Evolutionary conservation across 2,329 filamentous ascomycete genomes (phyloP).

Genomic region (Penicillium janthinellum): DNA sequence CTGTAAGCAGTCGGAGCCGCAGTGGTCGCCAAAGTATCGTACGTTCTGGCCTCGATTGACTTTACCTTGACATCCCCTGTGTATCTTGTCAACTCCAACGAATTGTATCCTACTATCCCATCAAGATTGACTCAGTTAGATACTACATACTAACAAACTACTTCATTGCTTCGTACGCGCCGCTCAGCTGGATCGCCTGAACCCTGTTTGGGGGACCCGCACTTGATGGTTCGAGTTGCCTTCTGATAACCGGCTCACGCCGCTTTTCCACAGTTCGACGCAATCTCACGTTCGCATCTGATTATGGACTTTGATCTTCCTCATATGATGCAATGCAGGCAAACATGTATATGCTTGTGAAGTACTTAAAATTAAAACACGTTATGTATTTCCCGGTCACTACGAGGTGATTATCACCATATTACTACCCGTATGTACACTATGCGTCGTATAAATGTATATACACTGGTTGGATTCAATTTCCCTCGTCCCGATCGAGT

Average conservation of each 20-base stretch:
- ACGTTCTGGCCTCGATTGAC: neutral
- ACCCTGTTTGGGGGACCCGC: conserved; percentile 8
- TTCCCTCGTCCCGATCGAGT: neutral
- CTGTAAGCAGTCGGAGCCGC: neutral
- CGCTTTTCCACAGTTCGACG: conserved; percentile 1
- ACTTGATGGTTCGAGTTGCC: conserved; percentile 7
- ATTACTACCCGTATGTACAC: neutral
- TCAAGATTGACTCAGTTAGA: neutral
- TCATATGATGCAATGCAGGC: neutral
- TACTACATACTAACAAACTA: neutral
- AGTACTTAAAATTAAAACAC: too few species aligned
- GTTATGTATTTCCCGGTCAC: neutral
- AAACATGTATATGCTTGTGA: neutral
- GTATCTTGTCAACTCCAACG: neutral
- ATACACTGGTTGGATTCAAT: neutral
- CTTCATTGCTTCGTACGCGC: conserved; percentile 2
- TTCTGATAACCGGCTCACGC: neutral
- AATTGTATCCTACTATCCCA: too few species aligned
- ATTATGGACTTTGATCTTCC: neutral
- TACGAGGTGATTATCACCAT: neutral
- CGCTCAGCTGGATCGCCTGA: conserved; percentile 15
- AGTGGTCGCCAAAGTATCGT: neutral
- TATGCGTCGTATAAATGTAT: too few species aligned
- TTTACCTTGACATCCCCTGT: neutral
- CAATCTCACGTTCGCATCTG: neutral